Evolutionary conservation across 75 land plant species (phyloP).

Genomic region (Cunninghamia lanceolata): DNA sequence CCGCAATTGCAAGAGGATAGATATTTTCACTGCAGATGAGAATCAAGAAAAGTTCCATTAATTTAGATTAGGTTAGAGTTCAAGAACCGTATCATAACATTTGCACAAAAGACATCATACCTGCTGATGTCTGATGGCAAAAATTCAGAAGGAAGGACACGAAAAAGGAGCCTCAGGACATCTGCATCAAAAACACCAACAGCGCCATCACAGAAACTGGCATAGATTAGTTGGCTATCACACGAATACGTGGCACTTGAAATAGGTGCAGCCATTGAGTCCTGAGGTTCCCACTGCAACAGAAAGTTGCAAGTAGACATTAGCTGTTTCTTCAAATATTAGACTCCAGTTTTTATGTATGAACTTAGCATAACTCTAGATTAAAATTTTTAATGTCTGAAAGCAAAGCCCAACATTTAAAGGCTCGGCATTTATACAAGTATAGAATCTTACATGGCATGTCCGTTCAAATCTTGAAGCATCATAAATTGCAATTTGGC

Average conservation of each 20-base stretch:
- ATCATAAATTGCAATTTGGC: conserved; percentile 55
- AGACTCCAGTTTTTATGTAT: background rate
- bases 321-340: background rate
- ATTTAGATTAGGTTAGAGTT: too few relatives aligned
- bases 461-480: conserved; percentile 37
- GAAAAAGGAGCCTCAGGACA: conserved; percentile 37
- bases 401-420: background rate
- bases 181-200: conserved; percentile 59
- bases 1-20: conserved; percentile 26
- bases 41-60: background rate
- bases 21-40: conserved; percentile 21
- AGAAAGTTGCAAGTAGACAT: background rate
- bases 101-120: background rate
- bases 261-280: conserved; percentile 37
- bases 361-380: background rate
- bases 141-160: conserved; percentile 42
- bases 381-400: background rate
- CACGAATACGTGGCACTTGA: conserved; percentile 64
- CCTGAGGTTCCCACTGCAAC: conserved; percentile 55
- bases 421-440: background rate
- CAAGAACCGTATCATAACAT: too few relatives aligned
- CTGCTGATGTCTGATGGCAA: conserved; percentile 21
- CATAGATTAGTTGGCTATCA: conserved; percentile 52
- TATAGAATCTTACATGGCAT: conserved; percentile 29
- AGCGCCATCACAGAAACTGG: conserved; percentile 59